Evolutionary conservation across 192 early-diverging fungal genomes (phyloP).

Genomic region (Coemansia guatemalensis): DNA sequence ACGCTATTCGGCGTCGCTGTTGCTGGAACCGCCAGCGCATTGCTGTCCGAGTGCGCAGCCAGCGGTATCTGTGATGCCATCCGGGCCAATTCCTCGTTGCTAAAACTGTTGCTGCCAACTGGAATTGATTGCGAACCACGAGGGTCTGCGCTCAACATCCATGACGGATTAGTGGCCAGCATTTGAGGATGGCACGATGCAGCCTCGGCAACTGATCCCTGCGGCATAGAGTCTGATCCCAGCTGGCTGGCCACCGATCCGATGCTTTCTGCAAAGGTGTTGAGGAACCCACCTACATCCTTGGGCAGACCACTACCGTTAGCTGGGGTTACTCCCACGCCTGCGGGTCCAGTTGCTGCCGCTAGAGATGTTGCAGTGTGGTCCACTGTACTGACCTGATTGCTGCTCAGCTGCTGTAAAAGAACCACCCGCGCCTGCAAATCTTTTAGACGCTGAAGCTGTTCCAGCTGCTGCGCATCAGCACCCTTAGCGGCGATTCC

Average conservation of each 20-base stretch:
- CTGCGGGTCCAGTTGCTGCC: background rate
- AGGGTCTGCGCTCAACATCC: background rate
- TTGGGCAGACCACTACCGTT: background rate
- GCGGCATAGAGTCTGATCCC: slow-evolving; percentile 6
- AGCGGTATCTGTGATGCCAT: slow-evolving; percentile 7
- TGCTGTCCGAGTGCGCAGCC: background rate
- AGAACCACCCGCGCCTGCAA: slow-evolving; percentile 39
- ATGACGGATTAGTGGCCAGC: background rate
- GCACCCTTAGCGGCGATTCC: background rate
- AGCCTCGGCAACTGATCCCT: background rate
- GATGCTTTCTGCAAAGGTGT: slow-evolving; percentile 48
- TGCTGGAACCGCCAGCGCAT: background rate
- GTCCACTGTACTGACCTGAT: slow-evolving; percentile 1
- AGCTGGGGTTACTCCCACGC: background rate
- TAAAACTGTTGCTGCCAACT: slow-evolving; percentile 6
- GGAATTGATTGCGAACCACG: background rate
- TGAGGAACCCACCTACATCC: slow-evolving; percentile 46
- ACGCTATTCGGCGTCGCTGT: background rate
- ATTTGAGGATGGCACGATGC: background rate
- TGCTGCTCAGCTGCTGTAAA: slow-evolving; percentile 42
- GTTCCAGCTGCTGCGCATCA: slow-evolving; percentile 25
- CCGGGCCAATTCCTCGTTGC: slow-evolving; percentile 11
- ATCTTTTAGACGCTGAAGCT: slow-evolving; percentile 49
- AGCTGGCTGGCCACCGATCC: slow-evolving; percentile 47
- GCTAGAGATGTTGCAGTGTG: background rate